Evolutionary conservation across 805 yeast genomes (phyloP).

Genomic region (Candida oleophila): DNA sequence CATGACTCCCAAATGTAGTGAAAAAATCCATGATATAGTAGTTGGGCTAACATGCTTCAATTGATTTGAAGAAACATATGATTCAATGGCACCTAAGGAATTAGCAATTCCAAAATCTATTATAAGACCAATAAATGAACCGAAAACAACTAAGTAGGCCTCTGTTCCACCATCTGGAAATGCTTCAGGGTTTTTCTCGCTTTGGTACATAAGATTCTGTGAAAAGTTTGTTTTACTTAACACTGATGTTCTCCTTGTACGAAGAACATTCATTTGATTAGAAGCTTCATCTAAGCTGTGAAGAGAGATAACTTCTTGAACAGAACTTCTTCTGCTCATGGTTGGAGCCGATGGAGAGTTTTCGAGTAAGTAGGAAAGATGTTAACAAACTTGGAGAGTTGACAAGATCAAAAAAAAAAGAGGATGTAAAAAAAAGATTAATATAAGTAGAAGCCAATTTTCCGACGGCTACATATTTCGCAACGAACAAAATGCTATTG

Average conservation of each 20-base stretch:
- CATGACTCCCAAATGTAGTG: slow-evolving; percentile 17
- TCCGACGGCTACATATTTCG: too few species aligned
- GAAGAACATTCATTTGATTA: background rate
- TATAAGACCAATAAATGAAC: slow-evolving; percentile 19
- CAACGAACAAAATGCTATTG: too few species aligned
- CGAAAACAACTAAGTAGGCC: slow-evolving; percentile 22
- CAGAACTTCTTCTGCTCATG: too few species aligned
- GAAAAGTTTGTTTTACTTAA: background rate
- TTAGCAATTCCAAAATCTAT: slow-evolving; percentile 21
- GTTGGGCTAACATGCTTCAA: slow-evolving; percentile 2
- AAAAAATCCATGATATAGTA: slow-evolving; percentile 18
- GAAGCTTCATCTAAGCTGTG: background rate
- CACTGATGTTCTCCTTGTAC: background rate
- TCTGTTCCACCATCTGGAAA: slow-evolving; percentile 25
- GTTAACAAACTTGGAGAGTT: too few species aligned
- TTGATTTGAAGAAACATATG: slow-evolving; percentile 18
- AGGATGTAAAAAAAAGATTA: too few species aligned
- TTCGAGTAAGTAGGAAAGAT: too few species aligned
- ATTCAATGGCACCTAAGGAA: slow-evolving; percentile 20
- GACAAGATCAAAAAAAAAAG: too few species aligned
- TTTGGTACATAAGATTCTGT: slow-evolving; percentile 12
- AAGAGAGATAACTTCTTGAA: background rate
- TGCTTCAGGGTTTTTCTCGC: slow-evolving; percentile 13
- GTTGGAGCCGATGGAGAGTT: too few species aligned
- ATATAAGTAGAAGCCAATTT: too few species aligned